Conservation (phyloP, 768 basidiomycete genomes). For the Suillus spraguei region DNA sequence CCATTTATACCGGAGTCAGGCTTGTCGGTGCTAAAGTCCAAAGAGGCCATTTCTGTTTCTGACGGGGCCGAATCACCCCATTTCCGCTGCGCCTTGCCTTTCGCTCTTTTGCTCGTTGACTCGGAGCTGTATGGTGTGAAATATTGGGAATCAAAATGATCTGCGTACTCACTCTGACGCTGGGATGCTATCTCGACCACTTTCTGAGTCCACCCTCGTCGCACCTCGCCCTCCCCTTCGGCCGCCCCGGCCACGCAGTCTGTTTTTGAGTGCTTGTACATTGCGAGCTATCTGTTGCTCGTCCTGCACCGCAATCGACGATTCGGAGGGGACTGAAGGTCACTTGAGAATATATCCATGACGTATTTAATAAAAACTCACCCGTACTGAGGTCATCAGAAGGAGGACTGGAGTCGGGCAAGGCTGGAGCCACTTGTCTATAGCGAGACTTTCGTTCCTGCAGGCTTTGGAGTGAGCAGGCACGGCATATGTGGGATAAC, state of each 20-base stretch:
- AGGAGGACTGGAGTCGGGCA: conserved; percentile 46
- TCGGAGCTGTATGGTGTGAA: conserved; percentile 57
- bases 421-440: conserved; percentile 38
- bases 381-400: conserved; percentile 63
- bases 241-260: conserved; percentile 76
- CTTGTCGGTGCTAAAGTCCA: conserved; percentile 83
- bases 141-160: conserved; percentile 6
- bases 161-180: conserved; percentile 66
- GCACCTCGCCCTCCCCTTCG: conserved; percentile 53
- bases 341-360: background rate
- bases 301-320: conserved; percentile 59
- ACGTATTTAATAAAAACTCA: conserved; percentile 30
- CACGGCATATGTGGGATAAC: background rate
- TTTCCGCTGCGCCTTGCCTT: conserved; percentile 79
- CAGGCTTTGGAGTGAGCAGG: conserved; percentile 9
- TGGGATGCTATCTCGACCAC: conserved; percentile 61
- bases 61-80: conserved; percentile 87
- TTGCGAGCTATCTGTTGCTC: conserved; percentile 93
- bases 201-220: conserved; percentile 51
- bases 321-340: conserved; percentile 47
- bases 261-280: conserved; percentile 85
- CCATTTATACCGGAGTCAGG: conserved; percentile 35
- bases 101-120: conserved; percentile 59
- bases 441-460: conserved; percentile 77
- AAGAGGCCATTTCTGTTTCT: conserved; percentile 88